Evolutionary conservation across 345 rosid genomes (phyloP).

Genomic region (Eucalyptus polyanthemos): DNA sequence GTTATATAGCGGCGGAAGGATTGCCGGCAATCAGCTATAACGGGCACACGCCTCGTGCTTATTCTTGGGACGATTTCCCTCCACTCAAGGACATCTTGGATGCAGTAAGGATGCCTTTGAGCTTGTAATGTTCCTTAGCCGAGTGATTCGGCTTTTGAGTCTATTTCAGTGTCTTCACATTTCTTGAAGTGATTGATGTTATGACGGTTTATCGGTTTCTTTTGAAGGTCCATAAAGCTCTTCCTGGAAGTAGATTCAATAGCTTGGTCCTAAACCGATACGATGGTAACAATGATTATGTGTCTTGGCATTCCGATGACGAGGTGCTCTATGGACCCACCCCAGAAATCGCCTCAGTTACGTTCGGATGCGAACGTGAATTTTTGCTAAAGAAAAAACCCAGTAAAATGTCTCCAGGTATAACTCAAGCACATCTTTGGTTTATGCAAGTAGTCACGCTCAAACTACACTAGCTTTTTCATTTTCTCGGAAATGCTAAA

Average conservation of each 20-base stretch:
- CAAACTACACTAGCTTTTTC: too few relatives aligned
- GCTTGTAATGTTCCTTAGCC: neutral
- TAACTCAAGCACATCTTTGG: too few relatives aligned
- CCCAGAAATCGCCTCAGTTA: slow-evolving; percentile 74
- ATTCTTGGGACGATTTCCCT: slow-evolving; percentile 83
- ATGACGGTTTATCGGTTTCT: neutral
- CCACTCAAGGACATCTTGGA: slow-evolving; percentile 65
- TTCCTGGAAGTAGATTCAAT: slow-evolving; percentile 78
- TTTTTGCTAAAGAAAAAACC: too few relatives aligned
- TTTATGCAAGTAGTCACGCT: too few relatives aligned
- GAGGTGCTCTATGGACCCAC: slow-evolving; percentile 64
- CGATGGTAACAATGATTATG: slow-evolving; percentile 62
- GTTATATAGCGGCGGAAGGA: slow-evolving; percentile 67
- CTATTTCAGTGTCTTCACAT: neutral
- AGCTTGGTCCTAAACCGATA: slow-evolving; percentile 79
- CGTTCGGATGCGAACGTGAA: slow-evolving; percentile 6
- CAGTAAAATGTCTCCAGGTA: too few relatives aligned
- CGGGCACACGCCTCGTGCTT: slow-evolving; percentile 57
- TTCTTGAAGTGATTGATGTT: neutral
- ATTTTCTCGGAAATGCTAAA: too few relatives aligned
- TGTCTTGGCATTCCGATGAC: slow-evolving; percentile 91
- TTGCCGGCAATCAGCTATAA: slow-evolving; percentile 50
- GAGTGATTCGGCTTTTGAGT: neutral
- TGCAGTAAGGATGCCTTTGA: slow-evolving; percentile 17
- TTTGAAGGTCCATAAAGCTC: slow-evolving; percentile 51